Percentiles rank a stretch among this genome's conserved stretches.
phyloP scores from a whole-genome alignment of 768 basidiomycete species.

The Hortiboletus campestris region DNA sequence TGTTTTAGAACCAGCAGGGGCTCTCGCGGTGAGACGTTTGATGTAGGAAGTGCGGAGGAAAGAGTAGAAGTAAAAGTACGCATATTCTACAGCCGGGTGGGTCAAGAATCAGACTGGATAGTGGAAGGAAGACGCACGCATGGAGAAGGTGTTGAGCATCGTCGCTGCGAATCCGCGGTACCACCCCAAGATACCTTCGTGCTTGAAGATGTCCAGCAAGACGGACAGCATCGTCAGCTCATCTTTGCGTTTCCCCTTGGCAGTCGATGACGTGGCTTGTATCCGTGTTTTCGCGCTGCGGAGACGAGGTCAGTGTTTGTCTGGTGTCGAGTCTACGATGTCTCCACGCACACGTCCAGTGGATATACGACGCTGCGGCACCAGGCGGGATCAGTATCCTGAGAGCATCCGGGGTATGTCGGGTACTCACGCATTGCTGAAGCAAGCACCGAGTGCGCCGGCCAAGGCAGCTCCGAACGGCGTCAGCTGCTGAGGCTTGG shows the following conservation, averaged over 20 bases:
- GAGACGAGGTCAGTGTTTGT: slow-evolving; percentile 7
- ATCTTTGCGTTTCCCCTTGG: slow-evolving; percentile 51
- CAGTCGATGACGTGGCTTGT: slow-evolving; percentile 67
- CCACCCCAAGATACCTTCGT: slow-evolving; percentile 79
- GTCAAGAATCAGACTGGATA: background rate
- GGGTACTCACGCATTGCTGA: slow-evolving; percentile 81
- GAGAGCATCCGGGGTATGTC: background rate
- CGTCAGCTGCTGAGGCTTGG: slow-evolving; percentile 61
- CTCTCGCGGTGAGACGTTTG: slow-evolving; percentile 58
- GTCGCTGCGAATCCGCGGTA: slow-evolving; percentile 94
- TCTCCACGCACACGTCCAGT: slow-evolving; percentile 75
- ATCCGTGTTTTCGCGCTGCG: slow-evolving; percentile 90
- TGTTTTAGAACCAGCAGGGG: slow-evolving; percentile 58
- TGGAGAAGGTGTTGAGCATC: slow-evolving; percentile 98
- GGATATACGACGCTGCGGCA: slow-evolving; percentile 81
- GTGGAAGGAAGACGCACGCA: slow-evolving; percentile 52
- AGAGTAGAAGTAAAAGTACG: slow-evolving; percentile 99
- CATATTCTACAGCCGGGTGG: slow-evolving; percentile 71
- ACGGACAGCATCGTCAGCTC: slow-evolving; percentile 59
- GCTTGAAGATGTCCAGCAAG: slow-evolving; percentile 66
- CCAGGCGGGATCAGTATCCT: background rate
- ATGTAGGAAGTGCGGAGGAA: slow-evolving; percentile 83
- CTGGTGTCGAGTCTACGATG: background rate
- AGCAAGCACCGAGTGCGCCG: slow-evolving; percentile 91
- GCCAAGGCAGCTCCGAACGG: slow-evolving; percentile 89